phyloP scores from a whole-genome alignment of 495 filamentous ascomycete species.

The Trichoderma parareesei region DNA sequence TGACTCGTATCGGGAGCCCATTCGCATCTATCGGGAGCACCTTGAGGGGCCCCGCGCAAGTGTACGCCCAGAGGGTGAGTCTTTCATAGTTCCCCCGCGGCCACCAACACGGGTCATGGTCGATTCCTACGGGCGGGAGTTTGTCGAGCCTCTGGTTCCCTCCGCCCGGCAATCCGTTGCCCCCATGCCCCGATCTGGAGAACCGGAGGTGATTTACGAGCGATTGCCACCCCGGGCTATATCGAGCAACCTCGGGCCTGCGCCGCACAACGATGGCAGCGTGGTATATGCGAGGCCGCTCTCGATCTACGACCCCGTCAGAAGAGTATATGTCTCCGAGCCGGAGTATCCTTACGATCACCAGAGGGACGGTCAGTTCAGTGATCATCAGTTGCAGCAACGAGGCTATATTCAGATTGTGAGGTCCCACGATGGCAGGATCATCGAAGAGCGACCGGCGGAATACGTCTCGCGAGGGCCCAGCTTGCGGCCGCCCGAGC shows the following conservation, averaged over 20 bases:
- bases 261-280: slow-evolving; percentile 37
- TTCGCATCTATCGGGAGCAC: slow-evolving; percentile 50
- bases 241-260: slow-evolving; percentile 41
- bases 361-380: slow-evolving; percentile 41
- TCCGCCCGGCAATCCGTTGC: slow-evolving; percentile 37
- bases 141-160: slow-evolving; percentile 50
- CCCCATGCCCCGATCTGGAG: slow-evolving; percentile 30
- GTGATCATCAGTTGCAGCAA: slow-evolving; percentile 39
- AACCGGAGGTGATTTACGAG: slow-evolving; percentile 40
- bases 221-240: slow-evolving; percentile 39
- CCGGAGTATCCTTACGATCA: slow-evolving; percentile 41
- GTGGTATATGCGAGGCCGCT: slow-evolving; percentile 38
- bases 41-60: slow-evolving; percentile 31
- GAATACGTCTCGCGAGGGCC: slow-evolving; percentile 48
- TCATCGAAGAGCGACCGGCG: slow-evolving; percentile 33
- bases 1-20: slow-evolving; percentile 35
- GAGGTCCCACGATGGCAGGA: slow-evolving; percentile 25
- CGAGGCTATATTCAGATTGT: slow-evolving; percentile 35
- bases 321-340: slow-evolving; percentile 43
- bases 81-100: slow-evolving; percentile 49
- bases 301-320: slow-evolving; percentile 25
- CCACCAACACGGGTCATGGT: slow-evolving; percentile 54
- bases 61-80: slow-evolving; percentile 36
- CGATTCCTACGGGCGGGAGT: slow-evolving; percentile 64
- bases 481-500: slow-evolving; percentile 48